These are phyloP conservation scores for Suillus discolor DNA, from an alignment of 768 basidiomycete species.

Conservation along the genomic window DNA sequence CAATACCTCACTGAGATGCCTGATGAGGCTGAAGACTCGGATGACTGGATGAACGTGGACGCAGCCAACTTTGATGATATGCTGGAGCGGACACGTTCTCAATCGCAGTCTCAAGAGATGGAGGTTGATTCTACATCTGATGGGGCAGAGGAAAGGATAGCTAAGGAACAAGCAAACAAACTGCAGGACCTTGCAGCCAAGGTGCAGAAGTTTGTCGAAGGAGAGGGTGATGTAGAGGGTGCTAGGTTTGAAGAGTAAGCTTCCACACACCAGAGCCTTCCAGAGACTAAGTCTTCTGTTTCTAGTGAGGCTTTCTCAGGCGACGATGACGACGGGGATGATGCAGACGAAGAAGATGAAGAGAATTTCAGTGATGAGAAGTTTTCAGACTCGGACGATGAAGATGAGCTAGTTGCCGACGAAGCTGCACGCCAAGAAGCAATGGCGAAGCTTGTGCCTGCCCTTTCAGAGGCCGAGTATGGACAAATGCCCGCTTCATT, in stretches of 20 bases:
- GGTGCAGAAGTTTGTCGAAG: conserved; percentile 90
- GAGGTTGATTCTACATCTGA: conserved; percentile 44
- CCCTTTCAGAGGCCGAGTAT: conserved; percentile 81
- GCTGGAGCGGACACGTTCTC: conserved; percentile 47
- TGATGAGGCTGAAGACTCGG: conserved; percentile 61
- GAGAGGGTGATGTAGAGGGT: conserved; percentile 86
- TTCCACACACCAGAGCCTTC: conserved; percentile 4
- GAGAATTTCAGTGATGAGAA: conserved; percentile 47
- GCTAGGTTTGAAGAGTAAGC: conserved; percentile 90
- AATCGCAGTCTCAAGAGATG: conserved; percentile 42
- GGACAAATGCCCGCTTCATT: conserved; percentile 82
- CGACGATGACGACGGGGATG: conserved; percentile 52
- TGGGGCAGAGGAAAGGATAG: conserved; percentile 45
- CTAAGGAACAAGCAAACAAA: conserved; percentile 66
- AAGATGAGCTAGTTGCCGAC: conserved; percentile 29
- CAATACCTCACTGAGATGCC: conserved; percentile 19
- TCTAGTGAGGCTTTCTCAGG: conserved; percentile 71
- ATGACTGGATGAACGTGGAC: conserved; percentile 87
- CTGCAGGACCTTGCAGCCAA: conserved; percentile 79
- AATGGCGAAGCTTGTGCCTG: conserved; percentile 82
- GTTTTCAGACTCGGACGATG: conserved; percentile 46
- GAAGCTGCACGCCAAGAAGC: conserved; percentile 55
- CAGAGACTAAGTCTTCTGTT: conserved; percentile 11
- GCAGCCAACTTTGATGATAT: conserved; percentile 75
- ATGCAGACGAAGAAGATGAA: conserved; percentile 31